Evolutionary conservation across 106 monocot genomes (phyloP).

Genomic region (Chionographis japonica): DNA sequence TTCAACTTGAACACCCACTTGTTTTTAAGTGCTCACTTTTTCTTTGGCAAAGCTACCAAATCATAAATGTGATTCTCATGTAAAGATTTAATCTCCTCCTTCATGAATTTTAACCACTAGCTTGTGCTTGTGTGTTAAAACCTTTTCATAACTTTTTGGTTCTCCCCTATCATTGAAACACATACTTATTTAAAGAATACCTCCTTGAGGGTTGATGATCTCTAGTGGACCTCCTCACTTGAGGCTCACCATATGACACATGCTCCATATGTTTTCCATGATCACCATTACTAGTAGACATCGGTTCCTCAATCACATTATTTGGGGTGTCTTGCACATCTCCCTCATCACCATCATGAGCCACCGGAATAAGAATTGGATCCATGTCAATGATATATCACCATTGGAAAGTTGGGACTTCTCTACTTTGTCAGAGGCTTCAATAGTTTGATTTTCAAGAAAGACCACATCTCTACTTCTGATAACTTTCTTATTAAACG

Average conservation of each 20-base stretch:
- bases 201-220: not conserved
- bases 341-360: too few species aligned
- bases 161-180: not conserved
- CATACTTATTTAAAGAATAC: not conserved
- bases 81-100: not conserved
- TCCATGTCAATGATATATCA: not conserved
- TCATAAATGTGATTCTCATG: too few species aligned
- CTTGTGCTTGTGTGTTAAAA: not conserved
- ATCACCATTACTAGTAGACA: too few species aligned
- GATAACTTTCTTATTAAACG: too few species aligned
- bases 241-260: too few species aligned
- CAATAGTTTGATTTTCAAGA: too few species aligned
- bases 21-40: not conserved
- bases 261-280: too few species aligned
- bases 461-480: too few species aligned
- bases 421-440: not conserved
- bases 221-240: not conserved
- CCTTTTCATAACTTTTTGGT: not conserved
- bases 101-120: not conserved
- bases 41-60: too few species aligned
- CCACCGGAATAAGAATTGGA: not conserved
- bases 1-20: too few species aligned
- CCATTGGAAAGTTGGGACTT: conserved; percentile 1
- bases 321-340: too few species aligned
- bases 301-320: too few species aligned